Evolutionary conservation across 208 protist species (phyloP).

Genomic region (Wallacemonas sp.): DNA sequence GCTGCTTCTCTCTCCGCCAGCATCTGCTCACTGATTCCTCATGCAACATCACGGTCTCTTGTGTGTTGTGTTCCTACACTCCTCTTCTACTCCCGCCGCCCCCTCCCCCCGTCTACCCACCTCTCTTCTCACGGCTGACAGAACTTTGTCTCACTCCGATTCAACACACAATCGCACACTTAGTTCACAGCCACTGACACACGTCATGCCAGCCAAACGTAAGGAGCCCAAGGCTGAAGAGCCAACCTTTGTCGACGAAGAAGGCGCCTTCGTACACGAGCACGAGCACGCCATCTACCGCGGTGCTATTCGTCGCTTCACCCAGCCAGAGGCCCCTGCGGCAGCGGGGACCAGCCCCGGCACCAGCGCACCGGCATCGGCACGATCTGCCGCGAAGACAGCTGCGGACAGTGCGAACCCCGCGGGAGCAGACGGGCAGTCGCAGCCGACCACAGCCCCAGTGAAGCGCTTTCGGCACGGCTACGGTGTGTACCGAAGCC

Average conservation of each 20-base stretch:
- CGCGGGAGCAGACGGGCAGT: background rate
- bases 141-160: background rate
- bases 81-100: background rate
- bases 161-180: background rate
- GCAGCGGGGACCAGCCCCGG: background rate
- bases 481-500: slow-evolving; percentile 68
- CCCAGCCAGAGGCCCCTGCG: background rate
- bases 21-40: no score
- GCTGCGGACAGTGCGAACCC: background rate
- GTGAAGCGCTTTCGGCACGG: slow-evolving; percentile 53
- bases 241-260: slow-evolving; percentile 71
- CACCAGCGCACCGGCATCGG: background rate
- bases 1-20: no score
- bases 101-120: background rate
- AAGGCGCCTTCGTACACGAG: slow-evolving; percentile 73
- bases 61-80: no score
- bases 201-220: slow-evolving; percentile 68
- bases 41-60: no score
- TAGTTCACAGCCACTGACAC: background rate
- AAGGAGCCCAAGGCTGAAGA: slow-evolving; percentile 79
- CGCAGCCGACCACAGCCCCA: slow-evolving; percentile 1
- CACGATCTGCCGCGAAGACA: slow-evolving; percentile 6
- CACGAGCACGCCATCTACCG: slow-evolving; percentile 54
- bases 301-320: slow-evolving; percentile 62
- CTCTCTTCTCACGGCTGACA: no score